These are phyloP conservation scores for Phlyctochytrium planicorne DNA, from an alignment of 192 early-diverging fungal genomes.

Conservation along the genomic window DNA sequence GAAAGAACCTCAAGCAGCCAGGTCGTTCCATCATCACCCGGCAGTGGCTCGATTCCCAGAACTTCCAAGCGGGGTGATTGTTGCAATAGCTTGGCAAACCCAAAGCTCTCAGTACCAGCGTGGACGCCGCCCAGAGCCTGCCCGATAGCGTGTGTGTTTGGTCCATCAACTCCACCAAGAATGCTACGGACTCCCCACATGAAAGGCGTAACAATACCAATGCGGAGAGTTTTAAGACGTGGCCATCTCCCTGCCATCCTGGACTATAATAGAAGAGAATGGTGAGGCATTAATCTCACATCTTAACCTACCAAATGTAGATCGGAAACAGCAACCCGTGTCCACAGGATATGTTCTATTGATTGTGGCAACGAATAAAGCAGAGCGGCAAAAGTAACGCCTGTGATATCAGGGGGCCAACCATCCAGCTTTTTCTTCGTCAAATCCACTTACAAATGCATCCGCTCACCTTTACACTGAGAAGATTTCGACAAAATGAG, in stretches of 20 bases:
- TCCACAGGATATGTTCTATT: too few species aligned
- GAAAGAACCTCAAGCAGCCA: constrained; percentile 13
- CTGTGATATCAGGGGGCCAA: constrained; percentile 16
- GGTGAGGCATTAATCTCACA: not conserved
- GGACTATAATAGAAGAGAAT: too few species aligned
- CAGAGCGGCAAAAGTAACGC: constrained; percentile 9
- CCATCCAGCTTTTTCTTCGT: constrained; percentile 10
- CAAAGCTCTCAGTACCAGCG: not conserved
- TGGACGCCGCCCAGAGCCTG: constrained; percentile 13
- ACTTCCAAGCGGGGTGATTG: not conserved
- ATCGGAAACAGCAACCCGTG: constrained; percentile 16
- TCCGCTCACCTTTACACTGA: too few species aligned
- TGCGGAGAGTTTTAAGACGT: constrained; percentile 1
- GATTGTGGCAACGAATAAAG: constrained; percentile 10
- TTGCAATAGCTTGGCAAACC: not conserved
- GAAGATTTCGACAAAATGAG: constrained; percentile 7
- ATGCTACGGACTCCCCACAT: constrained; percentile 20
- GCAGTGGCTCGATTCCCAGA: not conserved
- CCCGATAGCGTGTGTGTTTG: not conserved
- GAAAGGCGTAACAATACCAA: constrained; percentile 19
- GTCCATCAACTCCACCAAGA: not conserved
- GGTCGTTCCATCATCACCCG: constrained; percentile 17
- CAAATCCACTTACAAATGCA: too few species aligned
- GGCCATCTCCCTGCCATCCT: constrained; percentile 21
- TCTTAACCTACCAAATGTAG: constrained; percentile 3